A percentile compares a stretch with the other conserved stretches of the same genome.
These are phyloP conservation scores for Elymus sibiricus DNA, from an alignment of 176 grass and related monocot genomes.

Conservation along the genomic window DNA sequence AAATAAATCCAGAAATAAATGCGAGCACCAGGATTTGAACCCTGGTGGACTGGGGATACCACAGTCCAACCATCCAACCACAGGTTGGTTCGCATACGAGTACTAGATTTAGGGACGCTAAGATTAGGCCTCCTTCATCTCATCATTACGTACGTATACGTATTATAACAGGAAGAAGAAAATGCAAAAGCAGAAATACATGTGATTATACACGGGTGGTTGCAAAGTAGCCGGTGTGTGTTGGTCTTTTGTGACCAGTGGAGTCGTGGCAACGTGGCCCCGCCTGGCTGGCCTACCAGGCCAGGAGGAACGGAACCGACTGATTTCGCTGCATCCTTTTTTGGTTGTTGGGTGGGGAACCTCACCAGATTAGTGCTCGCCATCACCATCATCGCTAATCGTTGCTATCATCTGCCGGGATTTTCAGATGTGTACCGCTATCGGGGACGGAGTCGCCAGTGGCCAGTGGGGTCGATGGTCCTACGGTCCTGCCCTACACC, in stretches of 20 bases:
- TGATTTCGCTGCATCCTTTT: too few relatives aligned
- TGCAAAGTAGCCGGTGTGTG: background rate
- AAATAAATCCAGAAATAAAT: too few relatives aligned
- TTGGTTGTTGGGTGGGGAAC: background rate
- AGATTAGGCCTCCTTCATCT: background rate
- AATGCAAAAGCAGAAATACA: background rate
- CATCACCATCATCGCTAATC: background rate
- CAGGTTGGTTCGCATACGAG: too few relatives aligned
- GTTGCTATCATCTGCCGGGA: background rate
- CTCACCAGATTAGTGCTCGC: too few relatives aligned
- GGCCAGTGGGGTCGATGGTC: background rate
- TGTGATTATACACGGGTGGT: background rate
- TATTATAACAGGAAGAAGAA: background rate
- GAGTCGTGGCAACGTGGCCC: background rate
- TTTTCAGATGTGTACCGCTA: background rate
- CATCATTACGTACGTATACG: background rate
- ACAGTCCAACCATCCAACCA: too few relatives aligned
- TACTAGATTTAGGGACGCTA: too few relatives aligned
- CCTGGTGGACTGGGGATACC: too few relatives aligned
- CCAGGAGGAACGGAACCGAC: too few relatives aligned
- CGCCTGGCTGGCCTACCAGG: too few relatives aligned
- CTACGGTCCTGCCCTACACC: background rate
- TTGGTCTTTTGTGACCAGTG: background rate
- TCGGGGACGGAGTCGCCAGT: background rate
- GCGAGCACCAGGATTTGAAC: too few relatives aligned